Conservation (phyloP, 345 rosid species). For the Diplotaxis tenuifolia region DNA sequence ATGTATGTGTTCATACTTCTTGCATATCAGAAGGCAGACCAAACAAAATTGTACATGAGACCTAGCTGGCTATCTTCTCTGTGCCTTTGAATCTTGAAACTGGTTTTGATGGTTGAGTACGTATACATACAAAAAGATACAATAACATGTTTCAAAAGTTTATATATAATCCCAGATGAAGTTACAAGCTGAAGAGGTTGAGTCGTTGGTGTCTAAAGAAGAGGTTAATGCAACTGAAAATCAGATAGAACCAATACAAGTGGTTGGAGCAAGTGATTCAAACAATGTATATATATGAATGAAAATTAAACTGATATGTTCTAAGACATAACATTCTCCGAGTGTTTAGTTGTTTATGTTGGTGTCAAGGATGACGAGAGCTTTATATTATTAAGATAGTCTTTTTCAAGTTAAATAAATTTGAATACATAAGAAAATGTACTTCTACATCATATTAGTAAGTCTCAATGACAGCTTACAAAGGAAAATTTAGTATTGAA, state of each 20-base stretch:
- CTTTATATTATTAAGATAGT: neutral
- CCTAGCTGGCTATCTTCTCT: slow-evolving; percentile 45
- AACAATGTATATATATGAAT: too few species aligned
- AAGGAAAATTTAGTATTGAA: neutral
- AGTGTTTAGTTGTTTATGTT: neutral
- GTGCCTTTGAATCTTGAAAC: too few species aligned
- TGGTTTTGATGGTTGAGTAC: too few species aligned
- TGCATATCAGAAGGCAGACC: neutral
- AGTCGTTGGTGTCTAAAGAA: too few species aligned
- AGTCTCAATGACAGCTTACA: neutral
- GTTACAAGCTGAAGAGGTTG: too few species aligned
- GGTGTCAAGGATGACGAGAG: slow-evolving; percentile 8
- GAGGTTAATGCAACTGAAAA: too few species aligned
- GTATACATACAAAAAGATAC: too few species aligned
- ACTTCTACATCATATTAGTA: neutral
- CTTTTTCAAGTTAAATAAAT: neutral
- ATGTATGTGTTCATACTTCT: slow-evolving; percentile 12
- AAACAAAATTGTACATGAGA: slow-evolving; percentile 7
- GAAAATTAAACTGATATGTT: slow-evolving; percentile 8
- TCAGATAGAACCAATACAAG: too few species aligned
- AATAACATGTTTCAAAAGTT: too few species aligned
- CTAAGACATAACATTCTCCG: neutral
- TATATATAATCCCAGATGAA: too few species aligned
- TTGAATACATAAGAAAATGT: slow-evolving; percentile 13
- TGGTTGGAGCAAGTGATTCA: too few species aligned